A percentile compares a stretch with the other conserved stretches of the same genome.
Evolutionary conservation across 2,329 filamentous ascomycete species (phyloP).

Genomic region (Macrophomina phaseolina): DNA sequence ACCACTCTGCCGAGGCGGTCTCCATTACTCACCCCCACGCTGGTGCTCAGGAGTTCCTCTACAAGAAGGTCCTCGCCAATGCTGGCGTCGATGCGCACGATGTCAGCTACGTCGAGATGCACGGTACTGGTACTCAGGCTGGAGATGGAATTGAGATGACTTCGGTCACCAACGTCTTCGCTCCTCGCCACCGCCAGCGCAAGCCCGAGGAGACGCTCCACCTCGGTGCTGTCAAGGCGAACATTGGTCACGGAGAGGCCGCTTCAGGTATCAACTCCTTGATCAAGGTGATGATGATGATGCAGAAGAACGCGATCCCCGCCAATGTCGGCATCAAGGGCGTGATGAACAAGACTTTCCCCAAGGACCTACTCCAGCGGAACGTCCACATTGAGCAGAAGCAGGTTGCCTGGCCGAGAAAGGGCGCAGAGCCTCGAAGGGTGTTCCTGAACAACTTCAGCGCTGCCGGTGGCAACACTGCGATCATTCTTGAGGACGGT

Average conservation of each 20-base stretch:
- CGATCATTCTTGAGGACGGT: constrained; percentile 58
- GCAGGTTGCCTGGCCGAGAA: constrained; percentile 53
- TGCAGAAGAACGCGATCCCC: constrained; percentile 60
- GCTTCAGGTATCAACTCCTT: constrained; percentile 61
- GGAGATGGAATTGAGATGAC: constrained; percentile 84
- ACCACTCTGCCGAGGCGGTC: constrained; percentile 80
- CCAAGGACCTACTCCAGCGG: constrained; percentile 57
- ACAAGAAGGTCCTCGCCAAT: constrained; percentile 71
- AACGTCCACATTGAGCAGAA: constrained; percentile 59
- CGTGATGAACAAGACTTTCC: constrained; percentile 61
- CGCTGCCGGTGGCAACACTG: constrained; percentile 60
- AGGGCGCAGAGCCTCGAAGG: constrained; percentile 55
- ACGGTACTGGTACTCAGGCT: constrained; percentile 86
- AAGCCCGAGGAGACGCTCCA: constrained; percentile 56
- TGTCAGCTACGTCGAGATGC: constrained; percentile 86
- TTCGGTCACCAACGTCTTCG: constrained; percentile 71
- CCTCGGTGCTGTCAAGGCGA: constrained; percentile 62
- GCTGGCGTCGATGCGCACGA: constrained; percentile 77
- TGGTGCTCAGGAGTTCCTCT: constrained; percentile 74
- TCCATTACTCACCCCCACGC: constrained; percentile 86
- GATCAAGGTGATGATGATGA: constrained; percentile 60
- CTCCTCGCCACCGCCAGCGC: constrained; percentile 58
- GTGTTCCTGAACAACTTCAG: constrained; percentile 62
- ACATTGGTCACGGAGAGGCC: constrained; percentile 61
- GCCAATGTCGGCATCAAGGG: constrained; percentile 63